Conservation (phyloP, 108 stramenopile species). For the Cyclotella baltica region DNA sequence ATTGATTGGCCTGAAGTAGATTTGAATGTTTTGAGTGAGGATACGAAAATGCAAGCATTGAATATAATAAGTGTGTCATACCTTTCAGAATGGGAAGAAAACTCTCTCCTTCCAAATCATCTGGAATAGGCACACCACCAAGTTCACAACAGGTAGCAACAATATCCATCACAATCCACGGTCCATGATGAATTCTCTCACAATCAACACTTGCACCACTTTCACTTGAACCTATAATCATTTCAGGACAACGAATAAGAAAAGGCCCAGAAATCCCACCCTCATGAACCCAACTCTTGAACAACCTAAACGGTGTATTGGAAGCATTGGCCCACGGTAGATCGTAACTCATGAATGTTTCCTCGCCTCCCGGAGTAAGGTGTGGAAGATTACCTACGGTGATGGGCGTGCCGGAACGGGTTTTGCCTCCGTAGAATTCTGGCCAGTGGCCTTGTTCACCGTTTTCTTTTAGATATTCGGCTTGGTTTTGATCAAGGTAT, state of each 20-base stretch:
- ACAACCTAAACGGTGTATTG: constrained; percentile 53
- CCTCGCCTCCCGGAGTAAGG: constrained; percentile 38
- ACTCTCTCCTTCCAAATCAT: constrained; percentile 51
- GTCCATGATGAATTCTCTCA: constrained; percentile 42
- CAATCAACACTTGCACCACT: background rate
- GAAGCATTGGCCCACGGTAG: constrained; percentile 60
- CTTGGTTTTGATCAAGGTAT: background rate
- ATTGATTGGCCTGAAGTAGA: background rate
- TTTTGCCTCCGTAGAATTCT: constrained; percentile 47
- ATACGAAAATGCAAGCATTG: background rate
- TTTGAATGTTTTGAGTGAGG: background rate
- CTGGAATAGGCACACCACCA: constrained; percentile 32
- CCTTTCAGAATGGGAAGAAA: constrained; percentile 43
- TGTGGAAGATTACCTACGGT: constrained; percentile 39
- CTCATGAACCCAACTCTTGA: constrained; percentile 57
- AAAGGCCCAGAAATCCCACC: constrained; percentile 55
- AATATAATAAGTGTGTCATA: background rate
- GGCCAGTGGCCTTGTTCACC: constrained; percentile 54
- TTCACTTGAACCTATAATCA: background rate
- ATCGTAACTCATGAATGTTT: constrained; percentile 58
- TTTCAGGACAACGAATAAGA: constrained; percentile 46
- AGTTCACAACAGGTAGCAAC: constrained; percentile 53
- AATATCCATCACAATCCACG: constrained; percentile 59
- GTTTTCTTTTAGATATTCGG: constrained; percentile 53
- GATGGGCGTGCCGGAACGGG: constrained; percentile 41